Evolutionary conservation across 2,329 filamentous ascomycete species (phyloP), one percentile per base, ranked within the genome.

Genomic region (Cercospora beticola): DNA sequence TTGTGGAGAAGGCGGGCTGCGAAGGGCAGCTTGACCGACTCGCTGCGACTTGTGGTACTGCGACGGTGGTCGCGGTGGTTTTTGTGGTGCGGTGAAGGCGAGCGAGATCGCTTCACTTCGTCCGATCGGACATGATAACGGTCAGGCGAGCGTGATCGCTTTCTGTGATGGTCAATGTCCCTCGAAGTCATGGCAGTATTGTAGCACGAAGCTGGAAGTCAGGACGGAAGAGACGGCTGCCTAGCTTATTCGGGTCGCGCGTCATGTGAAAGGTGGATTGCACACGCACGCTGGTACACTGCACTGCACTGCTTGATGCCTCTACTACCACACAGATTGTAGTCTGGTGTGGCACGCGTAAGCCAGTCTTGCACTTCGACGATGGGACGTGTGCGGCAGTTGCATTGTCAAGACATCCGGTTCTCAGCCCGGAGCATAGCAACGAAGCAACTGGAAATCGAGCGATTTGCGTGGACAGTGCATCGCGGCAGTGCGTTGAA

Each of bases 1-100:
- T 91, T 94, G 7, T 86, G 86, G 4, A 97, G 84, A 54, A 83
- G 83, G 12, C 86, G 85, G 3, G 66, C 70, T 18, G 58, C 49
- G 66, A 71, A 76, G 0, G 74, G 76, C 8, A 76, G 73, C 58
- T 57, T 64, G 58, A 62, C 65, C 10, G 61, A 61, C 26, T 64
- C 21, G 52, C 67, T 54, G 26, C 30, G 46, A 40, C 16, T 23
- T 14, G 43, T 21, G 46, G 46, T 23, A 14, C 10, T 52, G 46
- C 46, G 46, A 12, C n/a, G 36, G 16, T 43, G 36, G 36, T 43
- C 61, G 30, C 30, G 67, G 40, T 69, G 69, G 33, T 62, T 64
- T 36, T 63, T 62, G 62, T 69, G 73, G 65, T 70, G 65, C 52
- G 74, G 75, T 21, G 76, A 77, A 31, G 70, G 71, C 66, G 76